A percentile compares a stretch with the other conserved stretches of the same genome.
phyloP scores from a whole-genome alignment of 2,329 filamentous ascomycete species.

The Meredithiella fracta region DNA sequence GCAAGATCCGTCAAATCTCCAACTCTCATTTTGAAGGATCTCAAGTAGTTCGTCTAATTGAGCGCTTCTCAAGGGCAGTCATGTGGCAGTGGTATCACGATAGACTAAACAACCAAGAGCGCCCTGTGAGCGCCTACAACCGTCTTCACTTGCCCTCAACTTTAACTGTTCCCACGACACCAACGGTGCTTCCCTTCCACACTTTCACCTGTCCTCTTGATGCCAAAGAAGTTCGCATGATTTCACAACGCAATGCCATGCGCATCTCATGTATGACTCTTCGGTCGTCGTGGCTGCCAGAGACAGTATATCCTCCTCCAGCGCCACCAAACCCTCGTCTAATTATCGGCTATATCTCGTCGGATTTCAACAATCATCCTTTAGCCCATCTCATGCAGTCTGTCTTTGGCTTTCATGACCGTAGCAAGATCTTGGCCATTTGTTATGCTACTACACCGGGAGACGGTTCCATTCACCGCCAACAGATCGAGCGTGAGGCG shows the following conservation, averaged over 20 bases:
- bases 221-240: constrained; percentile 78
- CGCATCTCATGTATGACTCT: constrained; percentile 86
- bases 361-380: constrained; percentile 97
- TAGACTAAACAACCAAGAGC: constrained; percentile 46
- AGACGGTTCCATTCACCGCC: constrained; percentile 74
- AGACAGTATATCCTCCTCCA: constrained; percentile 69
- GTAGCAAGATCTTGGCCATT: constrained; percentile 57
- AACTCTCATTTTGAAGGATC: constrained; percentile 77
- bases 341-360: constrained; percentile 92
- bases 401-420: constrained; percentile 82
- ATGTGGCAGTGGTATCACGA: constrained; percentile 80
- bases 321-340: constrained; percentile 64
- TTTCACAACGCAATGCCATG: constrained; percentile 86
- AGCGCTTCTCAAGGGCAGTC: constrained; percentile 62
- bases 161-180: constrained; percentile 68
- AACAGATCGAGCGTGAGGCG: constrained; percentile 84
- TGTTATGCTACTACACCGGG: constrained; percentile 92
- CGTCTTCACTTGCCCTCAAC: constrained; percentile 57
- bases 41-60: constrained; percentile 63
- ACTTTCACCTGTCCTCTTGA: constrained; percentile 92
- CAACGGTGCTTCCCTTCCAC: constrained; percentile 90
- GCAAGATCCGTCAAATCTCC: constrained; percentile 42
- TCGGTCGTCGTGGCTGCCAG: constrained; percentile 69
- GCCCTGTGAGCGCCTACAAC: constrained; percentile 44
- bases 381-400: constrained; percentile 98